Evolutionary conservation across 805 yeast genomes (phyloP), one percentile per base, ranked within the genome.

Genomic region (Wickerhamomyces pijperi): DNA sequence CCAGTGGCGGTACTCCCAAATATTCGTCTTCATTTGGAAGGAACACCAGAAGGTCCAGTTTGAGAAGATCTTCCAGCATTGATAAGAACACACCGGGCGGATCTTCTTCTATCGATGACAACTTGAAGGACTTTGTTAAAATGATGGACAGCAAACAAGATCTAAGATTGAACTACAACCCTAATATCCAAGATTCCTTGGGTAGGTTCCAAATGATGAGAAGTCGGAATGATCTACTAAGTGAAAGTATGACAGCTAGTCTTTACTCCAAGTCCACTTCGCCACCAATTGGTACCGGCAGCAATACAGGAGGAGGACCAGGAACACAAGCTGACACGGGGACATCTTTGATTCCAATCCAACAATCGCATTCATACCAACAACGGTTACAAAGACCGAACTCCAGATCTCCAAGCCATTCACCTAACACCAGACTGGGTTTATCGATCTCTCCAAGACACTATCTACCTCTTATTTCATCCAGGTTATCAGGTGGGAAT

Each of bases 21-120:
- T 81, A 78, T 46, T 72, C 84, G 2, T 76, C 90, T 1, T 78
- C 88, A 0, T 80, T 80, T 56, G 83, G 84, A 0, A 76, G 78
- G n/a, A 61, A 83, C 36, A 68, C 80, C n/a, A 64, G 82, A 18
- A 60, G 61, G 37, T 61, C 73, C 11, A 59, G 67, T 42, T 40
- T 61, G 13, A 58, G 61, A 43, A 52, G 64, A 40, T 55, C 65
- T 4, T 59, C 59, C 11, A 49, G 54, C 28, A 38, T 47, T 5
- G 61, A 55, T 9, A 50, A 49, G 25, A 51, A 54, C 1, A 43
- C 41, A 12, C 55, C 56, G 5, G 44, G 50, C 15, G 44, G 52
- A 58, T 68, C 36, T 45, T 66, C 44, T 49, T 65, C 42, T 7
- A 54, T 65, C 34, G 78, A 72, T 40, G 78, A 73, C 40, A 84